Percentiles rank a stretch among this genome's conserved stretches.
These are phyloP conservation scores for Neolentinus lepideus DNA, from an alignment of 1,284 basidiomycete species.

Conservation along the genomic window DNA sequence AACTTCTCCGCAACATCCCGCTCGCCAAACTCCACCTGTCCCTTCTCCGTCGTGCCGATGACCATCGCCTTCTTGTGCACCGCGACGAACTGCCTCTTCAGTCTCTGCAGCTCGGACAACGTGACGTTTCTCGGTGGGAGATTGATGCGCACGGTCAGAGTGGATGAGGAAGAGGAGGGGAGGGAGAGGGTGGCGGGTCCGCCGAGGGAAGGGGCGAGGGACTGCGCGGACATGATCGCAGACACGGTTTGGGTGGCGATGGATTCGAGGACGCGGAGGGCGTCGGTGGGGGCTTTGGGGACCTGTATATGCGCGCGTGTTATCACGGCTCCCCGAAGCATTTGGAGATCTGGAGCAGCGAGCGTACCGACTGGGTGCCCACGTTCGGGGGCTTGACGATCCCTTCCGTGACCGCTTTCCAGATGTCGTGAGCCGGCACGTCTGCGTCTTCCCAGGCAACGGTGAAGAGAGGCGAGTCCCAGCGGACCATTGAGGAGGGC, in stretches of 20 bases:
- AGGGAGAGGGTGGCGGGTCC: conserved; percentile 46
- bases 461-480: conserved; percentile 94
- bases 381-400: conserved; percentile 82
- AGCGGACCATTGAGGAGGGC: conserved; percentile 93
- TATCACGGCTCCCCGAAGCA: not conserved
- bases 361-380: conserved; percentile 72
- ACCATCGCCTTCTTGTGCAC: conserved; percentile 86
- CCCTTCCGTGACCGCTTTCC: conserved; percentile 76
- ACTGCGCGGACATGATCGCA: conserved; percentile 58
- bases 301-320: conserved; percentile 35
- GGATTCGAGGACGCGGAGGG: conserved; percentile 71
- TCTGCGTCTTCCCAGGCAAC: conserved; percentile 69
- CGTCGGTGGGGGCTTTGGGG: conserved; percentile 74
- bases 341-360: not conserved
- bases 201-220: conserved; percentile 36
- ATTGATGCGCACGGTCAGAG: conserved; percentile 33
- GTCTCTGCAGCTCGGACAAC: conserved; percentile 77
- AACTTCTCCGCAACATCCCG: conserved; percentile 70
- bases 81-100: conserved; percentile 84
- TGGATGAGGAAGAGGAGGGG: conserved; percentile 18
- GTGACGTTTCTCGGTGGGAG: conserved; percentile 69
- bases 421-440: conserved; percentile 70
- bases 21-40: conserved; percentile 71
- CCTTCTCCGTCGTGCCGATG: conserved; percentile 75
- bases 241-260: conserved; percentile 62